Evolutionary conservation across 1,284 basidiomycete species (phyloP).

Genomic region (Cystobasidium slooffiae): DNA sequence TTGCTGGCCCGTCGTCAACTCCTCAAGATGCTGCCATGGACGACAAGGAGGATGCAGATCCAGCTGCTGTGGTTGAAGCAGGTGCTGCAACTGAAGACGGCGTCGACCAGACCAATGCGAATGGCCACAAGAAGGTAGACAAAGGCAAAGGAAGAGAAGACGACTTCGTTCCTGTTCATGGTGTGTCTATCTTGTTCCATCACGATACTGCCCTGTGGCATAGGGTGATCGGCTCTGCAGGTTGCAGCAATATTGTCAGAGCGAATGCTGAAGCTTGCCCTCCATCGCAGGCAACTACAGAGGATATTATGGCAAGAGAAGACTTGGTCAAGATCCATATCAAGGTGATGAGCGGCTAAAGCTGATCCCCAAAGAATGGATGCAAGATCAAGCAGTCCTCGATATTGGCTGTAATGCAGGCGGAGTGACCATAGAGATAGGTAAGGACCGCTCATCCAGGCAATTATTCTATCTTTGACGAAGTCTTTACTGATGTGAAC

Average conservation of each 20-base stretch:
- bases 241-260: background rate
- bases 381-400: conserved; percentile 66
- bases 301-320: conserved; percentile 75
- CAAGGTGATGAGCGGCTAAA: conserved; percentile 60
- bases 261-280: background rate
- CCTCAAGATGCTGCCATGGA: too few species aligned
- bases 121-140: background rate
- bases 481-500: background rate
- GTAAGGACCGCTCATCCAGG: conserved; percentile 57
- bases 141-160: conserved; percentile 29
- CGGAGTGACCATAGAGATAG: conserved; percentile 77
- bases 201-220: too few species aligned
- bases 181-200: background rate
- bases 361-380: conserved; percentile 64
- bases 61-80: background rate
- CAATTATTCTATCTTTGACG: background rate
- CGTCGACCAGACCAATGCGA: background rate
- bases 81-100: background rate
- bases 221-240: too few species aligned
- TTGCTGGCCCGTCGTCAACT: too few species aligned
- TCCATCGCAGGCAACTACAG: conserved; percentile 45
- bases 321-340: conserved; percentile 57
- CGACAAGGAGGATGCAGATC: too few species aligned
- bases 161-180: conserved; percentile 32
- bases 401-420: conserved; percentile 85